Base-by-base conservation (phyloP, 768 basidiomycete species). In the Boletus edulis region DNA sequence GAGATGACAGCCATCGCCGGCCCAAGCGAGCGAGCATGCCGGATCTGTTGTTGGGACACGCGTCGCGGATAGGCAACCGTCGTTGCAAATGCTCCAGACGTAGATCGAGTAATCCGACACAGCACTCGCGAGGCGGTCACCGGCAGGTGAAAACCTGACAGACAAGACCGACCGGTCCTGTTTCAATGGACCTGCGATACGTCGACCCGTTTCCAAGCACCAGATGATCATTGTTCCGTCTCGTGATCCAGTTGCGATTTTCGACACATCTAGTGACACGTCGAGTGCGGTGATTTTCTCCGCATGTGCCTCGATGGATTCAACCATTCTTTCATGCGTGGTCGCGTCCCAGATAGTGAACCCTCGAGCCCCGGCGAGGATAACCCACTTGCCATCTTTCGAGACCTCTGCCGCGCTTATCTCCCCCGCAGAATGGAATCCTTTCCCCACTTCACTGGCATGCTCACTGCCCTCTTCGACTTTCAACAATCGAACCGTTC, bases 181-280 rank as follows among this genome's bases (percentile, higher is more conserved):
- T n/a, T 57, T 55, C 29, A 66, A 55, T 2, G 66, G 66, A 24
- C 57, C 62, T 0, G 55, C 52, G 2, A 67, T 39, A n/a, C 27
- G 55, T 9, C 46, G 11, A 0, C 56, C 62, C 0, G 67, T 63
- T 46, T 54, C 42, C 55, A 66, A 41, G 44, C 37, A 52, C 66
- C 66, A 67, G 20, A 69, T 15, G 22, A 59, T 39, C 15, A 69
- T 59, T 7, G 38, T 24, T 45, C 64, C 61, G 11, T 67, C 66
- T 3, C 13, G 51, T 14, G 64, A 63, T 11, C 64, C 66, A 49
- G 55, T 67, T 40, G 64, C 66, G 9, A 68, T 46, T 35, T 46
- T 68, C 4, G 45, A 47, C 17, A 44, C 35, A 15, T 67, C 57
- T 8, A 14, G 37, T 1, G 66, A 68, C 10, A 69, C 54, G 32